Conservation (phyloP, 2,329 filamentous ascomycete genomes). For the Sordariomycetes sp. region DNA sequence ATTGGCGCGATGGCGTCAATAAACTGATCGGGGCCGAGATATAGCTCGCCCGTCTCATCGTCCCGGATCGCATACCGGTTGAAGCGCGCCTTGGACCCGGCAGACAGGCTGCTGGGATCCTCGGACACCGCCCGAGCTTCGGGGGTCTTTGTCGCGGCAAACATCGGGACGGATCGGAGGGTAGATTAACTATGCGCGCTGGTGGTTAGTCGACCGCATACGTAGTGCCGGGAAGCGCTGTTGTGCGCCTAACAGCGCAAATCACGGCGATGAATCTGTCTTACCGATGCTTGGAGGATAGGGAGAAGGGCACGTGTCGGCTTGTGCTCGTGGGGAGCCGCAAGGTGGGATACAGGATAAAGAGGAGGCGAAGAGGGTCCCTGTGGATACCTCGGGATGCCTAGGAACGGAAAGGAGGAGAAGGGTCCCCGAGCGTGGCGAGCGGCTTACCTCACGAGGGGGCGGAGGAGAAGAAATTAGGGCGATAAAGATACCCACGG, state of each 20-base stretch:
- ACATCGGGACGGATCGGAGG: background rate
- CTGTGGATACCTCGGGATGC: background rate
- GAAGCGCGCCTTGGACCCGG: slow-evolving; percentile 66
- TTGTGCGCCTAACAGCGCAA: background rate
- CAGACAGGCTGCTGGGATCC: slow-evolving; percentile 49
- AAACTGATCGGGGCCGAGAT: slow-evolving; percentile 77
- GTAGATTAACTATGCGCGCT: background rate
- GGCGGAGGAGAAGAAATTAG: background rate
- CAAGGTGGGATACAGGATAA: background rate
- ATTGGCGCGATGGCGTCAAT: slow-evolving; percentile 78
- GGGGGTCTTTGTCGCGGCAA: background rate
- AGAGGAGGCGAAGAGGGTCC: background rate
- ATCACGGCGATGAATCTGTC: background rate
- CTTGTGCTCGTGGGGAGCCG: background rate
- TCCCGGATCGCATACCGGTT: slow-evolving; percentile 64
- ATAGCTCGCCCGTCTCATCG: slow-evolving; percentile 60
- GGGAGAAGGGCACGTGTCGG: background rate
- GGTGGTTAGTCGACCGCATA: background rate
- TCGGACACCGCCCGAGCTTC: slow-evolving; percentile 38
- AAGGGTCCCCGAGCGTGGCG: background rate
- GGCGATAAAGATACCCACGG: background rate
- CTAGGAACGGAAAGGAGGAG: background rate
- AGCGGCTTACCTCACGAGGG: no score
- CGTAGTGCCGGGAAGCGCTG: background rate
- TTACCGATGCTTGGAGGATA: background rate